Evolutionary conservation across 2,329 filamentous ascomycete genomes (phyloP), one percentile per base, ranked within the genome.

Genomic region (Bipolaris sorokiniana): DNA sequence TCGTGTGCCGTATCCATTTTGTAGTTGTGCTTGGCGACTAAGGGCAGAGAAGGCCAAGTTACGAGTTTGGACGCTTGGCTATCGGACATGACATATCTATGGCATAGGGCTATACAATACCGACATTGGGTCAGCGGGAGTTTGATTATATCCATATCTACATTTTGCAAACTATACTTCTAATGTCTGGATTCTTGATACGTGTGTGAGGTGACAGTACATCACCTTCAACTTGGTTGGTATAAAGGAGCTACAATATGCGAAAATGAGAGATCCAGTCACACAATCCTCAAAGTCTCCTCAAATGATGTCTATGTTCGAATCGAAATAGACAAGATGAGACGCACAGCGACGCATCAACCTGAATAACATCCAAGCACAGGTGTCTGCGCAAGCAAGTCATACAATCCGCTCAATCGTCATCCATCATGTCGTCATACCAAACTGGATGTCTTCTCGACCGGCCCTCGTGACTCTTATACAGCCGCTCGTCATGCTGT

Each of bases 401-500:
- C 42, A 34, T 44, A 28, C 31, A 49, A 31, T 20, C 34, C 31
- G 33, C 50, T 65, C 52, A 72, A 37, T 72, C 68, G 20, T 73
- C 69, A 28, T 70, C 66, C 59, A 62, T 56, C 62, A 62, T 67
- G n/a, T 74, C 66, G 18, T 72, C 71, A 41, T 64, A 72, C 61
- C 67, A 67, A 53, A 64, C 62, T 13, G 62, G 57, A 18, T 65
- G 62, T 53, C 65, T 63, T 44, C 66, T 65, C 28, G 62, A 48
- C n/a, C 62, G 53, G 18, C 60, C 63, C n/a, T 61, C 61, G 15
- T 51, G 54, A 44, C 51, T 66, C 36, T 65, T 60, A 44, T 77
- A 76, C 41, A 77, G 50, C 15, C 71, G 64, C 22, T 75, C 74
- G 42, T 77, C 75, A 54, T 77, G 72, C 56, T 73, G 69, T 40